phyloP scores from a whole-genome alignment of 306 rosid species.

The Oemleria cerasiformis region DNA sequence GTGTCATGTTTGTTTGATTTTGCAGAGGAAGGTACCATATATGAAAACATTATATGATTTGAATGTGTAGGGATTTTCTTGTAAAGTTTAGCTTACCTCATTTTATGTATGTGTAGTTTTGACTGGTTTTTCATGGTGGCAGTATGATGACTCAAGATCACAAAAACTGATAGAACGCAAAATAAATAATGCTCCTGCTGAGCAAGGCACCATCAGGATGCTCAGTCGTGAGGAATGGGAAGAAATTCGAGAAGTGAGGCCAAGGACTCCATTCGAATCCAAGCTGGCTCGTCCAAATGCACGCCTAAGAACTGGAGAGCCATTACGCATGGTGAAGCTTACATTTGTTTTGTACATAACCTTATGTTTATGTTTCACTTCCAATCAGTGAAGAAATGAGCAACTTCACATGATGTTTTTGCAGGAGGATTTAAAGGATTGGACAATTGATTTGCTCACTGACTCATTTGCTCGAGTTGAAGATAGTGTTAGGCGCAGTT shows the following conservation, averaged over 20 bases:
- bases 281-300: conserved; percentile 63
- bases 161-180: conserved; percentile 51
- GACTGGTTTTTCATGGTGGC: conserved; percentile 18
- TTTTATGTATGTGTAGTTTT: background rate
- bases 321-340: conserved; percentile 38
- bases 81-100: no score
- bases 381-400: background rate
- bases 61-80: no score
- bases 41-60: background rate
- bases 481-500: conserved; percentile 47
- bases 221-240: conserved; percentile 58
- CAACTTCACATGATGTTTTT: conserved; percentile 11
- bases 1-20: background rate
- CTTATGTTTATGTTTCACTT: background rate
- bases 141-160: conserved; percentile 64
- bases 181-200: conserved; percentile 51
- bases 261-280: conserved; percentile 63
- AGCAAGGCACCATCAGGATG: conserved; percentile 56
- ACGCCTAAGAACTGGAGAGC: conserved; percentile 51
- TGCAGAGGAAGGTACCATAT: background rate
- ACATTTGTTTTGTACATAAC: background rate
- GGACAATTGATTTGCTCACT: conserved; percentile 74
- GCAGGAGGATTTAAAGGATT: conserved; percentile 76
- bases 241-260: conserved; percentile 45
- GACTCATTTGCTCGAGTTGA: conserved; percentile 60